Evolutionary conservation across 2,329 filamentous ascomycete species (phyloP).

Genomic region (Coleophoma cylindrospora): DNA sequence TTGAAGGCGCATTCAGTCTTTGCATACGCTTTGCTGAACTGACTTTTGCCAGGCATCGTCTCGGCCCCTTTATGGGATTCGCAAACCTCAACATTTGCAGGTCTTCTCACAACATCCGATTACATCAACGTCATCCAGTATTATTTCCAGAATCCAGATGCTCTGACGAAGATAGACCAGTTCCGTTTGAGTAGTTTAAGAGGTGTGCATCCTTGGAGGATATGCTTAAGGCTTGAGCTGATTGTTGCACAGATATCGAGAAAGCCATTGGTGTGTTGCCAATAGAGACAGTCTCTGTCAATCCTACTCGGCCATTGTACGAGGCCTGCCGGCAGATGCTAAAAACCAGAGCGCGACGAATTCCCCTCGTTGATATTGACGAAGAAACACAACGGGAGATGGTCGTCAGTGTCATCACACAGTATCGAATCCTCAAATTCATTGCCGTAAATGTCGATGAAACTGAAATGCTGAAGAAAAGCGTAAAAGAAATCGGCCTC

Average conservation of each 20-base stretch:
- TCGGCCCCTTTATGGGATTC: conserved; percentile 98
- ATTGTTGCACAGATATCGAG: conserved; percentile 69
- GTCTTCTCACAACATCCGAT: conserved; percentile 90
- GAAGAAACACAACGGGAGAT: conserved; percentile 90
- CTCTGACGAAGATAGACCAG: conserved; percentile 84
- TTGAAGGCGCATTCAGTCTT: not conserved
- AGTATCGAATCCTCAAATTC: conserved; percentile 98
- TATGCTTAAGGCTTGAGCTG: conserved; percentile 8
- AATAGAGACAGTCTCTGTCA: conserved; percentile 93
- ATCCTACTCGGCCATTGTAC: conserved; percentile 85
- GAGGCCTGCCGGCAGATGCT: conserved; percentile 95
- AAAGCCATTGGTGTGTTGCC: conserved; percentile 86
- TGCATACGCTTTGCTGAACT: conserved; percentile 5
- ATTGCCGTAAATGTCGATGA: conserved; percentile 88
- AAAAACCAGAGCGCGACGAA: conserved; percentile 84
- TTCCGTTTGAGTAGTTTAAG: conserved; percentile 88
- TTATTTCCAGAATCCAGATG: conserved; percentile 94
- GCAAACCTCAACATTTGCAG: conserved; percentile 85
- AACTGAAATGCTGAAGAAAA: conserved; percentile 83
- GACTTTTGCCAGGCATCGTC: conserved; percentile 69
- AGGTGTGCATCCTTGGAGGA: conserved; percentile 47
- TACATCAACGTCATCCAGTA: conserved; percentile 99
- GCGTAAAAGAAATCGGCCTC: conserved; percentile 75
- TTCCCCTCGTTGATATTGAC: conserved; percentile 88
- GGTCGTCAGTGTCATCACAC: conserved; percentile 94